Conservation (phyloP, 2,329 filamentous ascomycete genomes). For the Aspergillus fumigatus region DNA sequence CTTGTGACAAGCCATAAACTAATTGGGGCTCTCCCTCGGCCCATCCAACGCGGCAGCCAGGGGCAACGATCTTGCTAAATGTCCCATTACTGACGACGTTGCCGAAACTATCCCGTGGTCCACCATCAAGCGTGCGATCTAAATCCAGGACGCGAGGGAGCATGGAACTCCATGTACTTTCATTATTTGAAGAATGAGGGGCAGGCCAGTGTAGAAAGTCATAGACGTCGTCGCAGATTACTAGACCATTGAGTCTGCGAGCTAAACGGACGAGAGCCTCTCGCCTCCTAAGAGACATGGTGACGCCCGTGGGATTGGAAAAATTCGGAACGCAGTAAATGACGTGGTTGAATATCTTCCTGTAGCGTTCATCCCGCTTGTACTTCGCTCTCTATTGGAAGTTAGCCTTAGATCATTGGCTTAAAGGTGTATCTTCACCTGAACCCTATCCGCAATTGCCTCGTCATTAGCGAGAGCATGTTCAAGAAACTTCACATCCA, state of each 20-base stretch:
- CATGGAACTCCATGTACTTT: background rate
- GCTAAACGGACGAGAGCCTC: background rate
- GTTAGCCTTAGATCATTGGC: background rate
- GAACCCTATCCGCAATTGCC: background rate
- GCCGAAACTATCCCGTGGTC: background rate
- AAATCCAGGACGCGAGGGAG: background rate
- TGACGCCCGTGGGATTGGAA: background rate
- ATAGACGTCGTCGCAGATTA: background rate
- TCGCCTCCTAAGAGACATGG: background rate
- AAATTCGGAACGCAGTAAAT: background rate
- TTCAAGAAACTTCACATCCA: background rate
- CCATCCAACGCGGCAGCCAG: slow-evolving; percentile 80
- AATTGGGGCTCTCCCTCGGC: slow-evolving; percentile 63
- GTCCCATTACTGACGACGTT: background rate
- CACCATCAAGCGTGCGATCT: background rate
- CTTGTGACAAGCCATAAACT: slow-evolving; percentile 51
- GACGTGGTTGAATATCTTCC: background rate
- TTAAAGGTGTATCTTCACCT: background rate
- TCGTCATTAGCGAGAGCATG: background rate
- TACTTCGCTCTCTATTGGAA: background rate
- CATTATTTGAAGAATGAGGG: background rate
- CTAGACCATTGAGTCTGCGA: background rate
- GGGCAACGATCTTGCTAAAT: slow-evolving; percentile 78
- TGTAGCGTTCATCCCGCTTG: background rate
- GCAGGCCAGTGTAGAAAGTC: background rate